phyloP scores from a whole-genome alignment of 768 basidiomycete genomes.

The Lactarius quietus region DNA sequence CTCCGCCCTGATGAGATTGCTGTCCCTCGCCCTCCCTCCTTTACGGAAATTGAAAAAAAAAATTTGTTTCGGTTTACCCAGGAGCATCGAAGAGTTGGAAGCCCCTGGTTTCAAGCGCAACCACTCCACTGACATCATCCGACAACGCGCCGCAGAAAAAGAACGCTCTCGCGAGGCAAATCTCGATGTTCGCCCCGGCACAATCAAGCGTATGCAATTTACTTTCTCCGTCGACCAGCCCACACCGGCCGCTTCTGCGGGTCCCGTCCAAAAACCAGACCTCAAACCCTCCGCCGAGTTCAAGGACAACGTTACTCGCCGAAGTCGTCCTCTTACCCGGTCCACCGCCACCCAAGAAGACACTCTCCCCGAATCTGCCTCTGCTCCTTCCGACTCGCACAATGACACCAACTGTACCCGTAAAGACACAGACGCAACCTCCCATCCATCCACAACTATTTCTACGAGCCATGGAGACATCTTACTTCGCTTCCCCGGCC shows the following conservation, averaged over 20 bases:
- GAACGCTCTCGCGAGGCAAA: conserved; percentile 71
- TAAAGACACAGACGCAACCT: conserved; percentile 28
- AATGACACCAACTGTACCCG: conserved; percentile 39
- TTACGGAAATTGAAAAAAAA: background rate
- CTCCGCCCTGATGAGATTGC: conserved; percentile 15
- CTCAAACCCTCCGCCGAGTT: conserved; percentile 63
- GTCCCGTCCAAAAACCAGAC: conserved; percentile 60
- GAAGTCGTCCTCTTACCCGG: conserved; percentile 40
- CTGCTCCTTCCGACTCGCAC: conserved; percentile 10
- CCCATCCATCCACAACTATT: conserved; percentile 23
- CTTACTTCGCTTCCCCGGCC: conserved; percentile 63
- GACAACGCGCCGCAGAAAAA: conserved; percentile 75
- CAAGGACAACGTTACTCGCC: conserved; percentile 44
- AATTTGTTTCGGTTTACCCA: conserved; percentile 29
- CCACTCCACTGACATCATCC: conserved; percentile 74
- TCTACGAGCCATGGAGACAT: conserved; percentile 31
- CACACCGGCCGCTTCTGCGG: conserved; percentile 41
- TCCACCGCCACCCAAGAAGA: conserved; percentile 36
- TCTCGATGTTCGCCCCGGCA: conserved; percentile 60
- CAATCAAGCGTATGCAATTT: conserved; percentile 86
- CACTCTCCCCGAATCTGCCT: conserved; percentile 13
- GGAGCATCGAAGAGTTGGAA: conserved; percentile 80
- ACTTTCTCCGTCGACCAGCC: conserved; percentile 83
- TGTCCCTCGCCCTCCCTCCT: conserved; percentile 1
- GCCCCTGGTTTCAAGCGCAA: conserved; percentile 81